Evolutionary conservation across 257 asterid species (phyloP).

Genomic region (Penstemon davidsonii): DNA sequence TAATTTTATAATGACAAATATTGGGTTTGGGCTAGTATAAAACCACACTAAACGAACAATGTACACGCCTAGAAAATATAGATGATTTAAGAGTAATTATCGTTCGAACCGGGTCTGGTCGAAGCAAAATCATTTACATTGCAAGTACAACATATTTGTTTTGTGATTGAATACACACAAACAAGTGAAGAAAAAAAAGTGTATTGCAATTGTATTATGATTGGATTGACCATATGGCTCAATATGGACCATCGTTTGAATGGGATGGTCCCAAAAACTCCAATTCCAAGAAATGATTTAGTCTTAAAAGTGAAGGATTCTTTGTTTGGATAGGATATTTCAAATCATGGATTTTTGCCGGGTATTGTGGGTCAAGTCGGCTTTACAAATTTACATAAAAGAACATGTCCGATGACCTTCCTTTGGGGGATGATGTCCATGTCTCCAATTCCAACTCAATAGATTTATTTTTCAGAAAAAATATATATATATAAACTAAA

Average conservation of each 20-base stretch:
- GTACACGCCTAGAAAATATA: too few relatives aligned
- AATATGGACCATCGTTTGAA: not conserved
- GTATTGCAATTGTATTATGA: too few relatives aligned
- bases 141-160: too few relatives aligned
- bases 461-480: not conserved
- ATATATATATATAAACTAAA: too few relatives aligned
- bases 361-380: slow-evolving; percentile 56
- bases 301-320: slow-evolving; percentile 48
- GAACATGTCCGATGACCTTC: slow-evolving; percentile 30
- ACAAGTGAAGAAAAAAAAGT: too few relatives aligned
- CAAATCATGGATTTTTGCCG: slow-evolving; percentile 54
- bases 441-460: not conserved
- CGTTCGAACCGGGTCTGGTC: too few relatives aligned
- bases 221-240: not conserved
- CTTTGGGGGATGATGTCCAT: slow-evolving; percentile 32
- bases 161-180: too few relatives aligned
- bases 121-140: too few relatives aligned
- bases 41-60: too few relatives aligned
- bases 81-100: too few relatives aligned
- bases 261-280: slow-evolving; percentile 39
- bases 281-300: slow-evolving; percentile 44
- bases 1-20: too few relatives aligned
- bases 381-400: slow-evolving; percentile 38
- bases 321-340: slow-evolving; percentile 37
- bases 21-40: too few relatives aligned